These are phyloP conservation scores for Rasamsonia emersonii DNA, from an alignment of 2,329 filamentous ascomycete genomes.

Conservation along the genomic window DNA sequence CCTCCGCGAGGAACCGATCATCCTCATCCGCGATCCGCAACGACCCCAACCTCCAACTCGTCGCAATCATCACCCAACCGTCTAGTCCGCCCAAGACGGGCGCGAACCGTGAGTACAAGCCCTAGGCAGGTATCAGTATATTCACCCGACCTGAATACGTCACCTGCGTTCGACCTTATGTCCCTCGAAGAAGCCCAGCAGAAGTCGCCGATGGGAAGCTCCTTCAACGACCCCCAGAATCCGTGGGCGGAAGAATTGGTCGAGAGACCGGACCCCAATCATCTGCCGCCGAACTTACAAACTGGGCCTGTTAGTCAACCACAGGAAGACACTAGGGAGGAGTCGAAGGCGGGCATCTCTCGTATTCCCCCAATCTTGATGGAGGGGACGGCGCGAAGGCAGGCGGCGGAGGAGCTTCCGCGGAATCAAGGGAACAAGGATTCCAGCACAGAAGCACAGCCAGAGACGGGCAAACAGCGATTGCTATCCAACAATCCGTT, in stretches of 20 bases:
- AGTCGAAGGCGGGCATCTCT: neutral
- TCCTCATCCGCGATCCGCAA: conserved; percentile 24
- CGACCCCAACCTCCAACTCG: conserved; percentile 20
- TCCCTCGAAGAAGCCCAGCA: conserved; percentile 29
- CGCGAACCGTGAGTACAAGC: too few relatives aligned
- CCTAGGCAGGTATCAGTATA: too few relatives aligned
- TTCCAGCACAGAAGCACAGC: conserved; percentile 14
- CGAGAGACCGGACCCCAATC: conserved; percentile 13
- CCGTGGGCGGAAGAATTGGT: conserved; percentile 25
- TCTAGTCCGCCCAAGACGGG: conserved; percentile 19
- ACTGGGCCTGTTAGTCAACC: neutral
- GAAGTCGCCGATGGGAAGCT: conserved; percentile 23
- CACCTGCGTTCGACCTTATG: conserved; percentile 30
- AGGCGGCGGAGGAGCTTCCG: conserved; percentile 15
- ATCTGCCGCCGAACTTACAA: conserved; percentile 1
- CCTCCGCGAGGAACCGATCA: conserved; percentile 22
- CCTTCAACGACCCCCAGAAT: conserved; percentile 18
- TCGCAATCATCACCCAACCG: conserved; percentile 20
- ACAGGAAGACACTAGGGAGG: neutral
- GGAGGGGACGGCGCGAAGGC: neutral
- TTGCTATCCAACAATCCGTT: conserved; percentile 35
- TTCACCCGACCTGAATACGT: conserved; percentile 30
- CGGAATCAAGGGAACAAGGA: conserved; percentile 8
- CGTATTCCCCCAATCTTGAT: neutral
- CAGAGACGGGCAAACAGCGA: conserved; percentile 13